Conservation (phyloP, 495 filamentous ascomycete species). For the Daldinia caldariorum region DNA sequence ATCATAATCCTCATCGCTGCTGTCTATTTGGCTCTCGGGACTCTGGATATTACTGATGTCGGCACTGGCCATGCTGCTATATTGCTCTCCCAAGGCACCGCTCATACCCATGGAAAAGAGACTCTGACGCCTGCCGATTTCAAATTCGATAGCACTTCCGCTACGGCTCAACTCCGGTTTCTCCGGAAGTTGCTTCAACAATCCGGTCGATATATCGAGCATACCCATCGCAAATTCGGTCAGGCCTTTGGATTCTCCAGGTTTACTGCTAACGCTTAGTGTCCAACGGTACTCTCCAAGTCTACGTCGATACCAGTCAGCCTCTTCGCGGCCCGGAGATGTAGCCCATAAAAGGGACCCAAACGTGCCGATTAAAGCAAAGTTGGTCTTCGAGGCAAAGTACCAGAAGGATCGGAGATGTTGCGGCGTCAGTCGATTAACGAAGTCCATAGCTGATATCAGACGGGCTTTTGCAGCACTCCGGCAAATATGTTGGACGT, state of each 20-base stretch:
- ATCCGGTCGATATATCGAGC: slow-evolving; percentile 69
- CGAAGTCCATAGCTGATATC: slow-evolving; percentile 81
- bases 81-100: slow-evolving; percentile 34
- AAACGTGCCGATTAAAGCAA: slow-evolving; percentile 83
- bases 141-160: slow-evolving; percentile 56
- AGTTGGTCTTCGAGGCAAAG: slow-evolving; percentile 82
- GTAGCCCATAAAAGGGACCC: slow-evolving; percentile 86
- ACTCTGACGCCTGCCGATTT: slow-evolving; percentile 52
- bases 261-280: slow-evolving; percentile 81
- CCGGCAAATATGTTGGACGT: slow-evolving; percentile 93
- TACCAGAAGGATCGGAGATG: slow-evolving; percentile 83
- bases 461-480: slow-evolving; percentile 84
- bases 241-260: slow-evolving; percentile 71
- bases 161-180: slow-evolving; percentile 61
- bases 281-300: slow-evolving; percentile 95
- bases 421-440: slow-evolving; percentile 75
- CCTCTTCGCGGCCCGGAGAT: slow-evolving; percentile 85
- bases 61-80: slow-evolving; percentile 50
- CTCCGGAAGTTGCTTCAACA: slow-evolving; percentile 66
- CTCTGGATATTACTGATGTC: slow-evolving; percentile 57
- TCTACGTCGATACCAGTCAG: slow-evolving; percentile 90
- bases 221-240: slow-evolving; percentile 79
- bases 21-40: slow-evolving; percentile 53
- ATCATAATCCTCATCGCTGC: slow-evolving; percentile 56
- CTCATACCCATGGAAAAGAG: slow-evolving; percentile 46